Conservation (phyloP, 116 monocot species). For the Trichopus zeylanicus region DNA sequence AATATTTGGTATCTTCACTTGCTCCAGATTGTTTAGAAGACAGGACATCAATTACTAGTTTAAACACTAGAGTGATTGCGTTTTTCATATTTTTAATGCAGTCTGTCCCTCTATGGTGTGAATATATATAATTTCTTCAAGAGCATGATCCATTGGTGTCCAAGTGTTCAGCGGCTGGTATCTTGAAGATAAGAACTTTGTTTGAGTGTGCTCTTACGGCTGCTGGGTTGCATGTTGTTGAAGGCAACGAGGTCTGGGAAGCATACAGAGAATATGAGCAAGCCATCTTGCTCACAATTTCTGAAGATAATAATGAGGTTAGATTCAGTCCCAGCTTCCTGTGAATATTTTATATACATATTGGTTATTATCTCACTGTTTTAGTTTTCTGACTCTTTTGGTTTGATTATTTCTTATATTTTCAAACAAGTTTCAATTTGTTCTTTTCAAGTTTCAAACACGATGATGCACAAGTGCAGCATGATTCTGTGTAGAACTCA, state of each 20-base stretch:
- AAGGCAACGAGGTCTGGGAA: constrained; percentile 85
- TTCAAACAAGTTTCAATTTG: too few species aligned
- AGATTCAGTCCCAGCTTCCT: not conserved
- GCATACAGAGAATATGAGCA: constrained; percentile 89
- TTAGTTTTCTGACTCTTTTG: too few species aligned
- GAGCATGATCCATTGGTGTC: constrained; percentile 62
- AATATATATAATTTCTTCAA: constrained; percentile 82
- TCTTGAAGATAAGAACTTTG: constrained; percentile 73
- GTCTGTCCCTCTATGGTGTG: constrained; percentile 88
- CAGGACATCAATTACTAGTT: not conserved
- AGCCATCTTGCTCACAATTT: constrained; percentile 65
- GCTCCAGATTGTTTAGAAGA: constrained; percentile 1
- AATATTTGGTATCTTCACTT: constrained; percentile 99
- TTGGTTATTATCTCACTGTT: not conserved
- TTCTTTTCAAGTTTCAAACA: too few species aligned
- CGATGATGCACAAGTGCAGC: too few species aligned
- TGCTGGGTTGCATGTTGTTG: constrained; percentile 70
- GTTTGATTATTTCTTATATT: too few species aligned
- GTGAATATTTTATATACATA: not conserved
- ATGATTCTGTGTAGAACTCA: too few species aligned
- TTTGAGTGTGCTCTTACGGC: constrained; percentile 87
- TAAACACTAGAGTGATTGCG: not conserved
- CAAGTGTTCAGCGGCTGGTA: constrained; percentile 67
- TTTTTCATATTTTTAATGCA: constrained; percentile 29
- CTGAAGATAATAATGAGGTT: constrained; percentile 55